phyloP scores from a whole-genome alignment of 495 filamentous ascomycete genomes.

The Annulohypoxylon moriforme region DNA sequence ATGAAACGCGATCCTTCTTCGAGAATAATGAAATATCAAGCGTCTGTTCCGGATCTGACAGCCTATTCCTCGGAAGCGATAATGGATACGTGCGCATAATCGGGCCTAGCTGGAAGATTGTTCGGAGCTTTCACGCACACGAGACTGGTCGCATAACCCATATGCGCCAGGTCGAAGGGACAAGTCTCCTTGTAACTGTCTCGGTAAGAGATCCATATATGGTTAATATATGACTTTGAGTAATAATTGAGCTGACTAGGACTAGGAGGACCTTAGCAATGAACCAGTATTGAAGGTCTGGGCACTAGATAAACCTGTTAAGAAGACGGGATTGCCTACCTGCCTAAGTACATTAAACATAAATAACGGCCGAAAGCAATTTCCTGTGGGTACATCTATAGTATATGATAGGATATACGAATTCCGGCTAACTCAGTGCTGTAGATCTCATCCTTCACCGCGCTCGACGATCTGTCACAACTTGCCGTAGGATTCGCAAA shows the following conservation, averaged over 20 bases:
- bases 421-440: constrained; percentile 14
- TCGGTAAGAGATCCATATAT: constrained; percentile 54
- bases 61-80: constrained; percentile 85
- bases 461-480: constrained; percentile 87
- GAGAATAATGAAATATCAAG: constrained; percentile 61
- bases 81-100: constrained; percentile 89
- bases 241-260: constrained; percentile 24
- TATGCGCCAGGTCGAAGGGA: constrained; percentile 92
- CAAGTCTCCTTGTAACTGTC: constrained; percentile 86
- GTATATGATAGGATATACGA: not conserved
- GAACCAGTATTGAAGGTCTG: constrained; percentile 94
- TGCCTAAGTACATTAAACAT: constrained; percentile 87
- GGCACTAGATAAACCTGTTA: constrained; percentile 93
- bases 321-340: constrained; percentile 87
- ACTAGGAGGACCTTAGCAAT: constrained; percentile 79
- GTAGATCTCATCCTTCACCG: constrained; percentile 89
- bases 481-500: constrained; percentile 96
- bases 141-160: constrained; percentile 85
- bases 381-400: constrained; percentile 72
- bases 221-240: not conserved
- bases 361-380: constrained; percentile 91
- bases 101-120: constrained; percentile 84
- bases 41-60: constrained; percentile 88
- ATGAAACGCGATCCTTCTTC: constrained; percentile 63
- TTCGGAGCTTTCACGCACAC: constrained; percentile 87